phyloP scores from a whole-genome alignment of 805 yeast species.

The Kodamaea leandrae region DNA sequence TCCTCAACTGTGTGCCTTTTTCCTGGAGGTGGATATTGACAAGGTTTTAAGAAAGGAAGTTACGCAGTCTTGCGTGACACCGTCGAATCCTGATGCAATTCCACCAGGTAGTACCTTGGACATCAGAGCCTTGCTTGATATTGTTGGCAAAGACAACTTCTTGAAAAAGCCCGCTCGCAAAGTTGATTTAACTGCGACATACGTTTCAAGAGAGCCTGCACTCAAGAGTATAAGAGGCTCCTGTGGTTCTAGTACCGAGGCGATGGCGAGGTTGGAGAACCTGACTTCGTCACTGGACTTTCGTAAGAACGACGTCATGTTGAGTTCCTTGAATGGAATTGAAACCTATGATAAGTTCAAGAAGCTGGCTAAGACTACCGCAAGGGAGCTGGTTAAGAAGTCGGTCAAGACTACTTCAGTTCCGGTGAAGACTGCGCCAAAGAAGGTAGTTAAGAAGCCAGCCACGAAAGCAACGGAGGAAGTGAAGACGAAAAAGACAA shows the following conservation, averaged over 20 bases:
- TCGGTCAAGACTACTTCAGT: no score
- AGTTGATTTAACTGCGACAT: constrained; percentile 1
- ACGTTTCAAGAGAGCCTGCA: constrained; percentile 15
- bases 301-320: neutral
- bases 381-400: no score
- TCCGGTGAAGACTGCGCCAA: no score
- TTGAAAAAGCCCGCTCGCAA: neutral
- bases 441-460: no score
- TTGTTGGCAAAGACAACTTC: constrained; percentile 19
- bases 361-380: no score
- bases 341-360: constrained; percentile 14
- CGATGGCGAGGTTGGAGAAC: constrained; percentile 28
- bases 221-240: constrained; percentile 16
- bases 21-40: constrained; percentile 91
- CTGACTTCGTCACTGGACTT: constrained; percentile 20
- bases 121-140: constrained; percentile 51
- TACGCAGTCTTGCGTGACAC: constrained; percentile 86
- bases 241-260: constrained; percentile 13
- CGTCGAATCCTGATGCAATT: constrained; percentile 65
- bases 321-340: constrained; percentile 14
- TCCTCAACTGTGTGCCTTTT: constrained; percentile 95
- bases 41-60: constrained; percentile 88
- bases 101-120: constrained; percentile 77
- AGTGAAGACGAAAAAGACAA: no score
- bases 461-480: no score